Evolutionary conservation across 257 asterid genomes (phyloP).

Genomic region (Ehretia macrophylla): DNA sequence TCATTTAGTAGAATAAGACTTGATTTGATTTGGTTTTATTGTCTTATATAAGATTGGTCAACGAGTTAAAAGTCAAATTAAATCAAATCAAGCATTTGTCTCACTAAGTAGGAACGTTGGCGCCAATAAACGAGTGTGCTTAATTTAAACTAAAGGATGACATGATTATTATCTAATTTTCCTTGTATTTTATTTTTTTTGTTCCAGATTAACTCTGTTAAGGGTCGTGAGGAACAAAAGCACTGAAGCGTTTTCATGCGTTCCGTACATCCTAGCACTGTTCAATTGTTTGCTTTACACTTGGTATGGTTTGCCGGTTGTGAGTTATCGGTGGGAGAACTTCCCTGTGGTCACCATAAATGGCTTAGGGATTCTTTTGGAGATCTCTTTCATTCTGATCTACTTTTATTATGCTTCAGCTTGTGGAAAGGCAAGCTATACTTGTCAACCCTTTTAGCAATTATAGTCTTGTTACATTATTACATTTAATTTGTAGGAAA

Average conservation of each 20-base stretch:
- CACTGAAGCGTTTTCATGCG: conserved; percentile 56
- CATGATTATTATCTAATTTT: neutral
- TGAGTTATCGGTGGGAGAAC: conserved; percentile 71
- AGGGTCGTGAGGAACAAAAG: conserved; percentile 51
- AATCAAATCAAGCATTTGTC: no score
- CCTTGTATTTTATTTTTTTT: neutral
- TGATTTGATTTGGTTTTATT: no score
- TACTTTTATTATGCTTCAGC: conserved; percentile 48
- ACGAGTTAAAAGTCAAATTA: no score
- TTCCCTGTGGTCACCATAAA: conserved; percentile 59
- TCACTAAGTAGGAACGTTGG: no score
- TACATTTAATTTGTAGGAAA: no score
- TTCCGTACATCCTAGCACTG: conserved; percentile 64
- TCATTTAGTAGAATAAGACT: no score
- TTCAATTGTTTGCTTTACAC: conserved; percentile 61
- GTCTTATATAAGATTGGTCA: no score
- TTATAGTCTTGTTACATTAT: no score
- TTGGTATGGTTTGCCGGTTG: conserved; percentile 85
- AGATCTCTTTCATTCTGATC: conserved; percentile 51
- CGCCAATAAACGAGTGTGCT: neutral
- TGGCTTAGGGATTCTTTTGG: conserved; percentile 64
- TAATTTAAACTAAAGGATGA: neutral
- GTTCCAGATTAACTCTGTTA: conserved; percentile 51
- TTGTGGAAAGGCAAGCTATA: conserved; percentile 45
- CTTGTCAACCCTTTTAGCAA: neutral